Conservation (phyloP, 176 grass and related monocot species). For the Aechmea fasciata region DNA sequence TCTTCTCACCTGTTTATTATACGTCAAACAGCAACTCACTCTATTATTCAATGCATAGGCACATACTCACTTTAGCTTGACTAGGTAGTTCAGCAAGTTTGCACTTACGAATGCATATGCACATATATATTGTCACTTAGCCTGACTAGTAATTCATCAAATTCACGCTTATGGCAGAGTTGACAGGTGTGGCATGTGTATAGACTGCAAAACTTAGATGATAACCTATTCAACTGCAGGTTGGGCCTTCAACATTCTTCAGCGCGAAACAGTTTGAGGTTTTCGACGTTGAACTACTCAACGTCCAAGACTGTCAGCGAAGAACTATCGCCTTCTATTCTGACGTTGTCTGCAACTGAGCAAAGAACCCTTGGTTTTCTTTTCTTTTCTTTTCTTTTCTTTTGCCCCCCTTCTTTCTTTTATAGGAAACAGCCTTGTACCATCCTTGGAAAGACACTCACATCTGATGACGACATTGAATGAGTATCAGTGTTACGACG, state of each 20-base stretch:
- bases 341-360: conserved; percentile 74
- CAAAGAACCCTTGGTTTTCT: neutral
- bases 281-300: conserved; percentile 70
- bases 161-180: neutral
- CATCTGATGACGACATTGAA: no score
- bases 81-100: neutral
- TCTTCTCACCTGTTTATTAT: no score
- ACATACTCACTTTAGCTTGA: neutral
- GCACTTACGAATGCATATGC: no score
- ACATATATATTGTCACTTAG: neutral
- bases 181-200: no score
- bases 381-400: no score
- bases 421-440: no score
- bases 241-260: conserved; percentile 92
- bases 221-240: conserved; percentile 35
- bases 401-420: no score
- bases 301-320: conserved; percentile 71
- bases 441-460: no score
- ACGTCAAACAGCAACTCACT: no score
- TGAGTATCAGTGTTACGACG: no score
- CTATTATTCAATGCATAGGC: no score
- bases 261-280: conserved; percentile 95
- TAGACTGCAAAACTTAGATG: neutral
- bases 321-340: conserved; percentile 95
- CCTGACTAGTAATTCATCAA: neutral